Conservation (phyloP, 768 basidiomycete species). For the Obba rivulosa region DNA sequence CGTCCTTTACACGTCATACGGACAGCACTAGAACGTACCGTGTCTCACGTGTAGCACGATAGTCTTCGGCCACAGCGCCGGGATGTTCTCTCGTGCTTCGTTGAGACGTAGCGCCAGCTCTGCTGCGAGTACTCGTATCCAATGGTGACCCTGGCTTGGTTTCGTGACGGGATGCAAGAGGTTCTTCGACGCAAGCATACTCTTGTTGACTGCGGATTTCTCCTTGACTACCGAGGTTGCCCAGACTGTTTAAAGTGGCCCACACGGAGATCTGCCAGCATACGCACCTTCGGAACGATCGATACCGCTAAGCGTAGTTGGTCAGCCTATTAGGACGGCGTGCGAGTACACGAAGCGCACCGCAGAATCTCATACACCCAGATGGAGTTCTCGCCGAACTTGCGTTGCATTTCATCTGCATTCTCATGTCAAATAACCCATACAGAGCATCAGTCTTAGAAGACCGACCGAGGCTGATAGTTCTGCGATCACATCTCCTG, state of each 20-base stretch:
- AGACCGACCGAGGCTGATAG: slow-evolving; percentile 49
- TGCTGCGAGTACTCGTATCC: slow-evolving; percentile 88
- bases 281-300: slow-evolving; percentile 78
- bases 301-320: slow-evolving; percentile 53
- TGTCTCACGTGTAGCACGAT: slow-evolving; percentile 74
- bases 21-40: slow-evolving; percentile 35
- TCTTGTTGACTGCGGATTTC: slow-evolving; percentile 74
- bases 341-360: slow-evolving; percentile 34
- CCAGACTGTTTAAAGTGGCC: slow-evolving; percentile 6
- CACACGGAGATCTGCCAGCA: not conserved
- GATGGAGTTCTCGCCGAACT: slow-evolving; percentile 75
- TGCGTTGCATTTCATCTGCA: slow-evolving; percentile 71
- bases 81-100: slow-evolving; percentile 68
- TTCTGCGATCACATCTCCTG: slow-evolving; percentile 29
- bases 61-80: slow-evolving; percentile 89
- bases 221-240: slow-evolving; percentile 83
- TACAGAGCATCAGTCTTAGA: not conserved
- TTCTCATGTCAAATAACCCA: slow-evolving; percentile 11
- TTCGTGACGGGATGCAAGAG: slow-evolving; percentile 73
- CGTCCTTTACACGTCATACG: not conserved
- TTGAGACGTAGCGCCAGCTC: slow-evolving; percentile 83
- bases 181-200: slow-evolving; percentile 97
- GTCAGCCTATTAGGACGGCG: not conserved
- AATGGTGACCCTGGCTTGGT: slow-evolving; percentile 73
- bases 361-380: slow-evolving; percentile 93